Percentiles rank a stretch among this genome's conserved stretches.
phyloP scores from a whole-genome alignment of 2,329 filamentous ascomycete species.

The Myotisia sp. region DNA sequence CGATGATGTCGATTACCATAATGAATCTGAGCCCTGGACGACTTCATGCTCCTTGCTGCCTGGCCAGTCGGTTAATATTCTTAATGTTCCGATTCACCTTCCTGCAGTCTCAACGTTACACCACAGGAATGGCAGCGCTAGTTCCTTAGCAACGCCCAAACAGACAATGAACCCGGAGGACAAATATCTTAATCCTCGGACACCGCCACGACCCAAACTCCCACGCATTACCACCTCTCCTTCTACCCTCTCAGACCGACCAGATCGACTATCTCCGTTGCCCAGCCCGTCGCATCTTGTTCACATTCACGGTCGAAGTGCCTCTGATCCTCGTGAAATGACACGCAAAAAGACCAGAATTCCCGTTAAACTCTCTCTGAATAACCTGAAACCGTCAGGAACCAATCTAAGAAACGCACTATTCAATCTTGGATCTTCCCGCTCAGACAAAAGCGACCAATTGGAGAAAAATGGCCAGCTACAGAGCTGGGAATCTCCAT shows the following conservation, averaged over 20 bases:
- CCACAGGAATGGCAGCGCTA: constrained; percentile 48
- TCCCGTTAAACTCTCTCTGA: constrained; percentile 16
- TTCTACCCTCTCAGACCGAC: constrained; percentile 7
- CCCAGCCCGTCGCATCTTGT: constrained; percentile 16
- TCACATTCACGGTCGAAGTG: constrained; percentile 17
- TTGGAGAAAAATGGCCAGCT: background rate
- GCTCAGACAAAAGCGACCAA: constrained; percentile 13
- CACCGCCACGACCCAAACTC: constrained; percentile 37
- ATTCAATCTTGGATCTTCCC: constrained; percentile 20
- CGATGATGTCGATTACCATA: constrained; percentile 60
- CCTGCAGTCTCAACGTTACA: constrained; percentile 32
- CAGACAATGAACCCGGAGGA: constrained; percentile 67
- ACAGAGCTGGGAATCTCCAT: background rate
- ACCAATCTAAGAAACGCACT: constrained; percentile 25
- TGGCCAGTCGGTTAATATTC: constrained; percentile 71
- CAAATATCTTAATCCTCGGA: constrained; percentile 57
- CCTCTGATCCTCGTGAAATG: constrained; percentile 24
- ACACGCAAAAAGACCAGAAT: constrained; percentile 15
- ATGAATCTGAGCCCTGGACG: constrained; percentile 57
- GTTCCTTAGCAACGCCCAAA: constrained; percentile 43
- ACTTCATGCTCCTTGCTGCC: constrained; percentile 73
- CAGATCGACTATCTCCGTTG: constrained; percentile 13
- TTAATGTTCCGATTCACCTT: constrained; percentile 62
- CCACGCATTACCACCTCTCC: constrained; percentile 34
- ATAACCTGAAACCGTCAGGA: constrained; percentile 19